Evolutionary conservation across 345 rosid species (phyloP), one percentile per base, ranked within the genome.

Genomic region (Bruguiera sexangula): DNA sequence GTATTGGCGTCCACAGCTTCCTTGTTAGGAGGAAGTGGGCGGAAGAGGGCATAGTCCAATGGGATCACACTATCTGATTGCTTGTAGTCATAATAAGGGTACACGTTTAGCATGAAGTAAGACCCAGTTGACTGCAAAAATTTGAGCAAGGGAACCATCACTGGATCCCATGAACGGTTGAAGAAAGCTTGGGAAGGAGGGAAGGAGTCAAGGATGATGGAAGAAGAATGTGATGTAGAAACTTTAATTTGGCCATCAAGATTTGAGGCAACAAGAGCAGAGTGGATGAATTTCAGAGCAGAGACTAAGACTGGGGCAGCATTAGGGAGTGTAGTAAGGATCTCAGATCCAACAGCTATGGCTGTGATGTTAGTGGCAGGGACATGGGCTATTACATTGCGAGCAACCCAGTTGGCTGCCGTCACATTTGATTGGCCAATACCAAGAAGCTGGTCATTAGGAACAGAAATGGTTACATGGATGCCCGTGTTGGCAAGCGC

Each of bases 151-250:
- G 99, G 96, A 39, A 92, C 92, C 86, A 96, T 84, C 34, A 90
- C 89, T 0, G 97, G 91, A 58, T 92, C 90, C 97, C 89, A 90
- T 9, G 97, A 66, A 57, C 91, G 90, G 75, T 96, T 96, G 76
- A 96, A 96, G 89, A 96, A 96, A 50, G 99, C 99, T 74, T 96
- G 98, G 46, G 99, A 96, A 61, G 99, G 99, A 52, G 99, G 99
- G 75, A 96, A 96, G 3, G 99, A 90, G 75, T 96, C 97, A 8
- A 96, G 88, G 74, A 96, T 96, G 43, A 92, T 90, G 53, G 92
- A 81, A 5, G 99, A 96, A 10, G 99, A 82, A n/a, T 87, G 97
- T 0, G 99, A 94, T 1, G 95, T 90, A 0, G 99, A 90, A 62
- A 96, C 97, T 83, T 92, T 96, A 60, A 96, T 85, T 71, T 81